phyloP scores from a whole-genome alignment of 331 rosid genomes.

The Spiraea crenata region DNA sequence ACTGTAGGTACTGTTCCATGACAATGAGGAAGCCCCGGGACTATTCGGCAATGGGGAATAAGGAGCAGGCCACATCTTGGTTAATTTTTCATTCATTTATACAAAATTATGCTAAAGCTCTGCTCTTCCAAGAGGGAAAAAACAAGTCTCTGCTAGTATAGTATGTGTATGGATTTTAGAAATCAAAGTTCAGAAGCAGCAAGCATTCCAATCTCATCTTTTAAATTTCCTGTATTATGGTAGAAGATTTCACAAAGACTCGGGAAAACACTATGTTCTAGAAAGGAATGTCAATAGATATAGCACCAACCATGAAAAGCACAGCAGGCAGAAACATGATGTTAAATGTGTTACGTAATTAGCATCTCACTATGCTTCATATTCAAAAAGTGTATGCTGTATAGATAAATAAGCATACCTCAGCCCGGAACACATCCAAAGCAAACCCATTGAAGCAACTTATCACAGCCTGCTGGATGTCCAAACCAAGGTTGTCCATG shows the following conservation, averaged over 20 bases:
- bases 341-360: background rate
- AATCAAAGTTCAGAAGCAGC: background rate
- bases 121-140: background rate
- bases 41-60: background rate
- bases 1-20: background rate
- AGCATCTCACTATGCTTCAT: background rate
- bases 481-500: conserved; percentile 82
- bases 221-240: background rate
- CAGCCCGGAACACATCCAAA: conserved; percentile 86
- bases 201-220: background rate
- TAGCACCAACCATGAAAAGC: background rate
- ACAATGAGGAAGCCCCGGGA: background rate
- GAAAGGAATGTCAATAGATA: background rate
- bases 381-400: conserved; percentile 1
- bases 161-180: background rate
- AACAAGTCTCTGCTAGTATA: background rate
- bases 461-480: conserved; percentile 91
- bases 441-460: conserved; percentile 96
- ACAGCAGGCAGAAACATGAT: background rate
- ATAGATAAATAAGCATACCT: conserved; percentile 47
- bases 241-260: background rate
- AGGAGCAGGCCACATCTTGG: background rate
- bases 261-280: background rate
- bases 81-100: background rate
- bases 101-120: background rate